A percentile compares a stretch with the other conserved stretches of the same genome.
These are phyloP conservation scores for Quillaja saponaria DNA, from an alignment of 306 rosid species.

Conservation along the genomic window DNA sequence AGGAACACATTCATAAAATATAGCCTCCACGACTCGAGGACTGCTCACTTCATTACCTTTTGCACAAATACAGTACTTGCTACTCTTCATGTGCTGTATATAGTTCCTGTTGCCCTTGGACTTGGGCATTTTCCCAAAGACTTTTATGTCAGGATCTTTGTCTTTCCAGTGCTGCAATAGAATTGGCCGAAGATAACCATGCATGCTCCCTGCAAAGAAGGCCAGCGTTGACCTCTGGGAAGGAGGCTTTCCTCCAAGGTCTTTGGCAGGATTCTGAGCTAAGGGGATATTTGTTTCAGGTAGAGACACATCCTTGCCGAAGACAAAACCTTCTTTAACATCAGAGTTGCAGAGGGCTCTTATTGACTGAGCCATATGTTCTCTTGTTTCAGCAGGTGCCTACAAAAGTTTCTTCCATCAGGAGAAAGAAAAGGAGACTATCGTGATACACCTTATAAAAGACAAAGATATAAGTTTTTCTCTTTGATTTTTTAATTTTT, in stretches of 20 bases:
- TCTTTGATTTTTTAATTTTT: neutral
- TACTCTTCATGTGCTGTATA: slow-evolving; percentile 74
- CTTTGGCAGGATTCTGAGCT: slow-evolving; percentile 49
- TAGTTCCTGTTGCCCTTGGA: slow-evolving; percentile 58
- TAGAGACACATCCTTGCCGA: slow-evolving; percentile 86
- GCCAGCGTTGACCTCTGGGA: slow-evolving; percentile 65
- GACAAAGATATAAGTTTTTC: neutral
- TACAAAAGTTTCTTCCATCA: slow-evolving; percentile 38
- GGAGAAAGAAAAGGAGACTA: slow-evolving; percentile 11
- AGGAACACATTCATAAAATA: slow-evolving; percentile 78
- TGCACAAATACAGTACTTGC: slow-evolving; percentile 92
- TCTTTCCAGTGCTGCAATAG: slow-evolving; percentile 80
- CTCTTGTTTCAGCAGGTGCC: slow-evolving; percentile 79
- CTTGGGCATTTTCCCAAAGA: slow-evolving; percentile 57
- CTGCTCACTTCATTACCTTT: slow-evolving; percentile 93
- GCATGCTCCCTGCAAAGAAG: slow-evolving; percentile 84
- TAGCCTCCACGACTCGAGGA: slow-evolving; percentile 93
- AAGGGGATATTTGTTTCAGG: slow-evolving; percentile 66
- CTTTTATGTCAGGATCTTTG: slow-evolving; percentile 91
- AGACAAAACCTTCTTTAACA: slow-evolving; percentile 69
- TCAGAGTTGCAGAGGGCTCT: slow-evolving; percentile 91
- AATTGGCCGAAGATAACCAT: slow-evolving; percentile 76
- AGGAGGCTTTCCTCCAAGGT: slow-evolving; percentile 61
- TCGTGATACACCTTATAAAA: slow-evolving; percentile 5
- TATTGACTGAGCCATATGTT: slow-evolving; percentile 59